These are phyloP conservation scores for Rhizopus sp. DNA, from an alignment of 371 early-diverging fungal species.

Conservation along the genomic window DNA sequence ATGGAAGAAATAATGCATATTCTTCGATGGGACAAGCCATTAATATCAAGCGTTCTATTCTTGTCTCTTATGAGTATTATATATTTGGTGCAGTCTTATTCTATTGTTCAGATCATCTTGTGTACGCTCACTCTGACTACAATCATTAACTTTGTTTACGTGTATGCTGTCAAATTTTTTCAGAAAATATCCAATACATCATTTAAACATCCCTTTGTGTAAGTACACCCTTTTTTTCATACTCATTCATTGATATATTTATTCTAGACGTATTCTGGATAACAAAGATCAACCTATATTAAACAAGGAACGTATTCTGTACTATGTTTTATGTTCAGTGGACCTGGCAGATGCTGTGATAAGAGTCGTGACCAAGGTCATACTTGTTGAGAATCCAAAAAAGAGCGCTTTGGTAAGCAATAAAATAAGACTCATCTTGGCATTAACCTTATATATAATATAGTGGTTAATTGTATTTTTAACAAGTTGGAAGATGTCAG, in stretches of 20 bases:
- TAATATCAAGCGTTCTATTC: constrained; percentile 25
- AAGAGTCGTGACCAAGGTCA: constrained; percentile 29
- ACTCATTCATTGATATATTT: background rate
- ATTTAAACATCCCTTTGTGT: constrained; percentile 10
- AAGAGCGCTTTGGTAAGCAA: constrained; percentile 30
- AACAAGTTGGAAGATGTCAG: constrained; percentile 30
- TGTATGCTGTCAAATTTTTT: constrained; percentile 15
- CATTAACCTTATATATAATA: background rate
- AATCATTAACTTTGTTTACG: constrained; percentile 33
- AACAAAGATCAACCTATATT: background rate
- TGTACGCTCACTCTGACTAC: constrained; percentile 29
- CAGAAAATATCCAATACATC: constrained; percentile 4
- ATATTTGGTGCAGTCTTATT: constrained; percentile 26
- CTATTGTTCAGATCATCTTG: constrained; percentile 33
- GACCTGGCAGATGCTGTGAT: constrained; percentile 28
- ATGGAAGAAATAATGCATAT: constrained; percentile 4
- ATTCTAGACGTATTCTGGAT: constrained; percentile 3
- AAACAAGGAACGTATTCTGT: constrained; percentile 22
- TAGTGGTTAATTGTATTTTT: constrained; percentile 35
- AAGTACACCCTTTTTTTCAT: background rate
- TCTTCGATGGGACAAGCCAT: constrained; percentile 37
- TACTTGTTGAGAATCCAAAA: constrained; percentile 31
- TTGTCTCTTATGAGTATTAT: constrained; percentile 13
- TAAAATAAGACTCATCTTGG: background rate
- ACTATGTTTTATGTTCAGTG: constrained; percentile 25